Evolutionary conservation across 352 stramenopile species (phyloP), one percentile per base, ranked within the genome.

Genomic region (Hyaloperonospora arabidopsidis): DNA sequence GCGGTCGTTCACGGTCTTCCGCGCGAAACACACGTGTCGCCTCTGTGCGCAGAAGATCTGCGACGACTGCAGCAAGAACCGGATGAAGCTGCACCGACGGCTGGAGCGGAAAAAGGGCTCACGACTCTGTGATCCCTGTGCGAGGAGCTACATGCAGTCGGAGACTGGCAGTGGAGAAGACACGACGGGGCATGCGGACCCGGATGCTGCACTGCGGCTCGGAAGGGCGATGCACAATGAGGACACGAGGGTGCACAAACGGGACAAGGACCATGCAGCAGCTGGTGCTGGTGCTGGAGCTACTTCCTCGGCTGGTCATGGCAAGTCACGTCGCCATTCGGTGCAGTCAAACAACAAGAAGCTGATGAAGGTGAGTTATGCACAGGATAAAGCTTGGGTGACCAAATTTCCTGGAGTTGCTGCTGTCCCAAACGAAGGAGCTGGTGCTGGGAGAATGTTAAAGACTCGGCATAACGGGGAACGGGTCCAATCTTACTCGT

Each of bases 31-130:
- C 55, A 88, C 79, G 55, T 92, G 82, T 56, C 85, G 86, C 59
- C 54, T 86, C 4, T 92, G 82, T 52, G 49, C 61, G 32, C 65
- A 72, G 39, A 83, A 84, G 55, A 81, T 89, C 45, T 92, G 82
- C 52, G 81, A 92, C 47, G 77, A 89, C 67, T 92, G 82, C 64
- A 89, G 77, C 58, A 86, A 88, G 66, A 92, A 81, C 62, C 62
- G 82, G 29, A 72, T 87, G 51, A 88, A 89, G 59, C 67, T 87
- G 12, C 67, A 91, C 50, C 70, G 74, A 13, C 61, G 76, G 3
- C 60, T 86, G 0, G 79, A 89, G 61, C 66, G 79, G 19, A 84
- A 86, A 45, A 82, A 81, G 43, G 80, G 82, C 28, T 88, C 79
- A 39, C 60, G 82, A 21, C 61, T 92, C 1, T 92, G 82, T 34